A percentile compares a stretch with the other conserved stretches of the same genome.
These are phyloP conservation scores for Hyaloscypha bicolor DNA, from an alignment of 495 filamentous ascomycete genomes.

Conservation along the genomic window DNA sequence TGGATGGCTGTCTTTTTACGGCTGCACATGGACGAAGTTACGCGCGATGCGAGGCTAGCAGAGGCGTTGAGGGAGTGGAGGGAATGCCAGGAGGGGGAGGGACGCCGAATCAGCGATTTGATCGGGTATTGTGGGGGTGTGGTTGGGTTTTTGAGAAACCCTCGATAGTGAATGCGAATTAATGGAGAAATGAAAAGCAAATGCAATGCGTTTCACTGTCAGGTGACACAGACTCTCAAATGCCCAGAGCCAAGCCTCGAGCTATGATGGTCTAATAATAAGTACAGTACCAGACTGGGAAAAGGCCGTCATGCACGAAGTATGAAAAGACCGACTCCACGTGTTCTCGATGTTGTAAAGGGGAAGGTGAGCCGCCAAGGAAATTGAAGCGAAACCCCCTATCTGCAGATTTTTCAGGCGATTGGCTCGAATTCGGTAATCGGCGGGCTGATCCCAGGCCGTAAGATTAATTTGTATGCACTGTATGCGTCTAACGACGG, in stretches of 20 bases:
- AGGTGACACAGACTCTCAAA: too few species aligned
- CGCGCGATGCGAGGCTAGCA: constrained; percentile 42
- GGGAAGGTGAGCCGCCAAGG: too few species aligned
- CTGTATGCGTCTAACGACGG: not conserved
- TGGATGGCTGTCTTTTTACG: constrained; percentile 95
- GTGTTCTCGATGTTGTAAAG: too few species aligned
- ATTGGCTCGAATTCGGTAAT: not conserved
- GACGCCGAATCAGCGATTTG: constrained; percentile 68
- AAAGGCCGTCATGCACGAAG: too few species aligned
- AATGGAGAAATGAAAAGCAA: not conserved
- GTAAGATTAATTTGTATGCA: not conserved
- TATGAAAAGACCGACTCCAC: too few species aligned
- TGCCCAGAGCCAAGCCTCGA: too few species aligned
- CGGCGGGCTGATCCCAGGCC: not conserved
- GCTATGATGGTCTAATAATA: too few species aligned
- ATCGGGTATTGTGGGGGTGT: constrained; percentile 89
- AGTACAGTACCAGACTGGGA: too few species aligned
- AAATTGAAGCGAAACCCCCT: not conserved
- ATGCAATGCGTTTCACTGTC: too few species aligned
- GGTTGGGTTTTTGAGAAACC: constrained; percentile 81
- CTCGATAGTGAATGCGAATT: constrained; percentile 29
- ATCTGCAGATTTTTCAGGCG: not conserved
- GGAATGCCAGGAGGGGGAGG: constrained; percentile 65
- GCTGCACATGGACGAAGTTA: constrained; percentile 66
- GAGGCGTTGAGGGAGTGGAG: constrained; percentile 65